Conservation (phyloP, 2,329 filamentous ascomycete genomes). For the Gnomoniopsis smithogilvyi region DNA sequence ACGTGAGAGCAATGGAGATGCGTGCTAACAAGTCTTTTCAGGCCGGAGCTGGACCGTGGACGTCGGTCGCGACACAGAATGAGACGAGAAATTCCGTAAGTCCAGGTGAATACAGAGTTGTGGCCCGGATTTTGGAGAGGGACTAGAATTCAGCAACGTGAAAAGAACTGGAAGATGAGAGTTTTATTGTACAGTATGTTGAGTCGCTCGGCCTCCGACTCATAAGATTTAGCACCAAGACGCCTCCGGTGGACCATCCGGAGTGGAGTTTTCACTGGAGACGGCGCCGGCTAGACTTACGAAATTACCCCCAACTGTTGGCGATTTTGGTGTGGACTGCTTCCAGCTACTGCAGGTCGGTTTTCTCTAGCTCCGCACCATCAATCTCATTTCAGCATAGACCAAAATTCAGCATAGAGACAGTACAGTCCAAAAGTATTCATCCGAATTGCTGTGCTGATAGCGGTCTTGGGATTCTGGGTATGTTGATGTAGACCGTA, state of each 20-base stretch:
- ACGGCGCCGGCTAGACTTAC: not conserved
- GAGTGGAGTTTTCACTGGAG: not conserved
- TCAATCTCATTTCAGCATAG: no score
- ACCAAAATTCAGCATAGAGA: no score
- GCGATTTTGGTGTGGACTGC: not conserved
- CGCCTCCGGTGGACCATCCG: not conserved
- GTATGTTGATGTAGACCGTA: no score
- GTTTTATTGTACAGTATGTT: not conserved
- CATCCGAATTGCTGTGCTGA: no score
- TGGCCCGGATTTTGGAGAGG: not conserved
- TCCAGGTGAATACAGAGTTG: not conserved
- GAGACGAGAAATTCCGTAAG: not conserved
- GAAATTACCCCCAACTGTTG: not conserved
- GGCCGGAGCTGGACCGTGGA: constrained; percentile 18
- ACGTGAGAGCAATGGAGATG: constrained; percentile 49
- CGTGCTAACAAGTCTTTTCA: constrained; percentile 46
- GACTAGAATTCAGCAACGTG: not conserved
- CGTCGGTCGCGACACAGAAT: not conserved
- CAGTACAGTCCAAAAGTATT: no score
- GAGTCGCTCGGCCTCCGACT: not conserved
- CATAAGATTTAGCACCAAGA: not conserved
- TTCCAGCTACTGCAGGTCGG: not conserved
- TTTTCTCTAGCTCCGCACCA: no score
- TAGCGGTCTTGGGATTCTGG: not conserved
- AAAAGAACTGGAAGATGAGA: not conserved